These are phyloP conservation scores for Sarcomyxa edulis DNA, from an alignment of 768 basidiomycete genomes.

Conservation along the genomic window DNA sequence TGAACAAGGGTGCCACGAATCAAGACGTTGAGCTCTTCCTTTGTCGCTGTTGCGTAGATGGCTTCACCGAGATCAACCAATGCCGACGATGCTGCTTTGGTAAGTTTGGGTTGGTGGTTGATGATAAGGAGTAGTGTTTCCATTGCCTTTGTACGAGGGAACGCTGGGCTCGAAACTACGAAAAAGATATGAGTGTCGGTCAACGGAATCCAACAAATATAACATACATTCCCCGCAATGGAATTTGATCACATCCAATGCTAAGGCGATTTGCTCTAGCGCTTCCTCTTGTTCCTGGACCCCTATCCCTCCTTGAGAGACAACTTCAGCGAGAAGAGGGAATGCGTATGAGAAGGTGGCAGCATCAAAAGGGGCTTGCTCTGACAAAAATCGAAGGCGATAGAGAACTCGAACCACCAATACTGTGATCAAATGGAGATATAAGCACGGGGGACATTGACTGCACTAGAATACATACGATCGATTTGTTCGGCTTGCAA, in stretches of 20 bases:
- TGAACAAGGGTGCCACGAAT: constrained; percentile 74
- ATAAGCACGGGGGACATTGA: neutral
- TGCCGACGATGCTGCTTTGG: constrained; percentile 77
- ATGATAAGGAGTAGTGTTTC: constrained; percentile 69
- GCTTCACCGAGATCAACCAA: constrained; percentile 80
- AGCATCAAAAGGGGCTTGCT: constrained; percentile 77
- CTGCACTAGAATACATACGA: constrained; percentile 30
- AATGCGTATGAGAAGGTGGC: constrained; percentile 81
- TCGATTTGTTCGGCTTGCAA: constrained; percentile 67
- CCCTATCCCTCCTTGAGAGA: constrained; percentile 63
- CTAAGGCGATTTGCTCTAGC: constrained; percentile 73
- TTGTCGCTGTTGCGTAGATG: constrained; percentile 57
- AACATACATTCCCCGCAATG: constrained; percentile 70
- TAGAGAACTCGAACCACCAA: constrained; percentile 83
- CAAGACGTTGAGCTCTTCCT: constrained; percentile 59
- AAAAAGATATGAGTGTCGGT: constrained; percentile 2
- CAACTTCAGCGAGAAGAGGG: constrained; percentile 67
- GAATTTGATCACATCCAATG: constrained; percentile 63
- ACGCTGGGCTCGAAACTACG: constrained; percentile 63
- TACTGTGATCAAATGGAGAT: constrained; percentile 31
- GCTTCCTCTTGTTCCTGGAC: constrained; percentile 67
- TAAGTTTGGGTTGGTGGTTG: constrained; percentile 70
- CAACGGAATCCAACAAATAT: neutral
- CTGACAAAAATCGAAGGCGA: constrained; percentile 73
- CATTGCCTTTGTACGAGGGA: constrained; percentile 70